phyloP scores from a whole-genome alignment of 73 alveolate genomes.

The Paramecium biaurelia region DNA sequence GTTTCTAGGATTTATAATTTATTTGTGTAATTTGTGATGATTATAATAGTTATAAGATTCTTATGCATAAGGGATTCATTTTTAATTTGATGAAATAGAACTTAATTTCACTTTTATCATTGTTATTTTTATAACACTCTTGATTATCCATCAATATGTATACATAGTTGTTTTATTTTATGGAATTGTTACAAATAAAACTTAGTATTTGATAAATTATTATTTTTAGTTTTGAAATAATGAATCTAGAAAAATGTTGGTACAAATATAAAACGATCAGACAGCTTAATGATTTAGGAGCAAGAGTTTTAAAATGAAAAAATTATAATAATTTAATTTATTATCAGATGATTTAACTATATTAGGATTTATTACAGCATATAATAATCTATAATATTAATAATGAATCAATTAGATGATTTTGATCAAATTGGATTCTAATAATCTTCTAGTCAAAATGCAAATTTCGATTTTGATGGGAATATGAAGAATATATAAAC shows the following conservation, averaged over 20 bases:
- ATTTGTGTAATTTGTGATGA: not conserved
- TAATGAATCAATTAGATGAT: not conserved
- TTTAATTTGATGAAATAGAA: not conserved
- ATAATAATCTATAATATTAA: not conserved
- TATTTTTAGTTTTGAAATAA: not conserved
- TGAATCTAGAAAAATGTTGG: not conserved
- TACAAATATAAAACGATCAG: not conserved
- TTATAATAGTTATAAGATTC: constrained; percentile 2
- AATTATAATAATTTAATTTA: not conserved
- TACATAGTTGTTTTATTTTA: not conserved
- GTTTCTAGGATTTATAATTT: not conserved
- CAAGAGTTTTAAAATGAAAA: not conserved
- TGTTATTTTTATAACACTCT: not conserved
- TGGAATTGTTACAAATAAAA: not conserved
- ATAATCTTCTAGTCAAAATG: not conserved
- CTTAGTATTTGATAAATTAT: not conserved
- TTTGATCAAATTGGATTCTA: not conserved
- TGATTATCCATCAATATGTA: not conserved
- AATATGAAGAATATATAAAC: not conserved
- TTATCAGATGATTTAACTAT: not conserved
- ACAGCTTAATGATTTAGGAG: not conserved
- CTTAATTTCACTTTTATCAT: not conserved
- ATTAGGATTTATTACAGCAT: not conserved
- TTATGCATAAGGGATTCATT: not conserved
- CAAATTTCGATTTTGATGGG: not conserved